phyloP scores from a whole-genome alignment of 805 yeast genomes.

The Wickerhamiella nectarea region DNA sequence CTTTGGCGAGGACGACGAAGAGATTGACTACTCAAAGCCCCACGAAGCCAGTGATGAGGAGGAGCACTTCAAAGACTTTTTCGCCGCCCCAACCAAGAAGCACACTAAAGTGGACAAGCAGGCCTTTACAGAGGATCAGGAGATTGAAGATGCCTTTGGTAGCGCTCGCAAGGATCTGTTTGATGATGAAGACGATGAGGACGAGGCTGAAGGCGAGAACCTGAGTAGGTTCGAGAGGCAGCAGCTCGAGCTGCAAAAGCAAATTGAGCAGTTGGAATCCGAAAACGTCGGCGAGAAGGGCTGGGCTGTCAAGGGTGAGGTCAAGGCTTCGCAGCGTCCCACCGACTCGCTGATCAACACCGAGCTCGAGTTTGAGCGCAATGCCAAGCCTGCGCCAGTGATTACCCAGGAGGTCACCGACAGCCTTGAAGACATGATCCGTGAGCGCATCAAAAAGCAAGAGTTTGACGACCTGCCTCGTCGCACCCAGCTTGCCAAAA shows the following conservation, averaged over 20 bases:
- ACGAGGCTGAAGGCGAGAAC: conserved; percentile 33
- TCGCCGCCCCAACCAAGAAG: conserved; percentile 25
- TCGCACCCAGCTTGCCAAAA: conserved; percentile 36
- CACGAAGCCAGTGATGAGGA: conserved; percentile 34
- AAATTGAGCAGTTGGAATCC: conserved; percentile 65
- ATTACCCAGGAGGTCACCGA: conserved; percentile 83
- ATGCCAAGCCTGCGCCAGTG: conserved; percentile 90
- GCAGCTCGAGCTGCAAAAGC: conserved; percentile 59
- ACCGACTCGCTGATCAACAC: conserved; percentile 61
- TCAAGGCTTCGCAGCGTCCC: conserved; percentile 66
- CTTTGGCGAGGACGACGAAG: conserved; percentile 34
- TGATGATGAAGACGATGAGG: conserved; percentile 41
- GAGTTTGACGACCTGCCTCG: conserved; percentile 78
- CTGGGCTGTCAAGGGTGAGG: conserved; percentile 94
- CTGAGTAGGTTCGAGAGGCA: conserved; percentile 74
- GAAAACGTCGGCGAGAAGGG: conserved; percentile 82
- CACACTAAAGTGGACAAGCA: conserved; percentile 14
- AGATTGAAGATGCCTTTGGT: conserved; percentile 23
- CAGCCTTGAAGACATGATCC: conserved; percentile 73
- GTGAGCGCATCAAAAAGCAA: conserved; percentile 57
- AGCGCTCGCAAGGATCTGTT: conserved; percentile 27
- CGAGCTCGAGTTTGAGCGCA: conserved; percentile 82
- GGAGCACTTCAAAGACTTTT: conserved; percentile 29
- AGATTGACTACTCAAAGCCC: conserved; percentile 32
- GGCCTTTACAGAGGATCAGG: conserved; percentile 19